Conservation (phyloP, 75 land plant genomes). For the Pinus tabuliformis region DNA sequence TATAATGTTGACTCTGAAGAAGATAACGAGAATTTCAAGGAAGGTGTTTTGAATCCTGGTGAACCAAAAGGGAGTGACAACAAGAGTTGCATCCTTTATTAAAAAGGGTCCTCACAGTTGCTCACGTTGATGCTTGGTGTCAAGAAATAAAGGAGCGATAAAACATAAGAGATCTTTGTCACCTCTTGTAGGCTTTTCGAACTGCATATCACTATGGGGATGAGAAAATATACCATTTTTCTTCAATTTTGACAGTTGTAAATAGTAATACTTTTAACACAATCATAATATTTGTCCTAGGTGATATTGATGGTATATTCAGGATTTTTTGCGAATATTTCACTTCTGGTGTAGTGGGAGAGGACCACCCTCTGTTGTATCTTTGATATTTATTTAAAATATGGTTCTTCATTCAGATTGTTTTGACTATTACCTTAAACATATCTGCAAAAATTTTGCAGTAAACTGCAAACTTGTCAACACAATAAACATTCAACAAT, state of each 20-base stretch:
- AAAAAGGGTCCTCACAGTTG: conserved; percentile 39
- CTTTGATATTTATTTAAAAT: conserved; percentile 63
- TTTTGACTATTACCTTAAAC: conserved; percentile 54
- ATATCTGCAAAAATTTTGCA: conserved; percentile 55
- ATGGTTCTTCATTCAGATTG: conserved; percentile 38
- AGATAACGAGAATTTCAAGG: conserved; percentile 23
- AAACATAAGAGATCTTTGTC: conserved; percentile 40
- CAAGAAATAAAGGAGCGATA: conserved; percentile 49
- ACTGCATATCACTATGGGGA: conserved; percentile 74
- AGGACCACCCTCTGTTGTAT: conserved; percentile 41
- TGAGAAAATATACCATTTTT: conserved; percentile 22
- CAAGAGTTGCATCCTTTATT: not conserved
- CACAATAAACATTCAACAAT: conserved; percentile 38
- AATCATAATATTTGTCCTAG: conserved; percentile 62
- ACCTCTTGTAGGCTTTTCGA: conserved; percentile 70
- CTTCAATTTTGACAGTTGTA: conserved; percentile 21
- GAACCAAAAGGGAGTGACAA: conserved; percentile 6
- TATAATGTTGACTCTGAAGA: conserved; percentile 45
- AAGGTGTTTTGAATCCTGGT: conserved; percentile 6
- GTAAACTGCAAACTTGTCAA: conserved; percentile 57
- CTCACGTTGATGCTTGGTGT: conserved; percentile 58
- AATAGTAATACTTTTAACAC: conserved; percentile 62
- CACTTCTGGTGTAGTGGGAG: conserved; percentile 87
- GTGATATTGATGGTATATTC: conserved; percentile 67
- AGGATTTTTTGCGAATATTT: conserved; percentile 46